Evolutionary conservation across 352 stramenopile species (phyloP), one percentile per base, ranked within the genome.

Genomic region (Phytophthora lateralis): DNA sequence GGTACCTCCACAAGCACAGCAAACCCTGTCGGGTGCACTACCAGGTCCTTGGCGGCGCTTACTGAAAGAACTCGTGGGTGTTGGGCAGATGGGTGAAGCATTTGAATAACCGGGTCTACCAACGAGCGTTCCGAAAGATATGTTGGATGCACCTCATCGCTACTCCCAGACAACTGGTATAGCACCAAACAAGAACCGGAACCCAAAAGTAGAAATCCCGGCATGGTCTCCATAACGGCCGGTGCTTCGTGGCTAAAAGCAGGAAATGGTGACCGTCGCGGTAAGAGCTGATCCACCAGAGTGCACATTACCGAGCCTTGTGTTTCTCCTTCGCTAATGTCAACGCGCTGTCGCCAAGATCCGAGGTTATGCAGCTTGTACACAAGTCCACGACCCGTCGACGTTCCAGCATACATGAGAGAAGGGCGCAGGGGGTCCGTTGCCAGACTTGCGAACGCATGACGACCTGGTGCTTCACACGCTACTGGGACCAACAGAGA

Each of bases 331-430:
- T 71, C 60, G 21, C 21, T 49, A 10, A 15, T 27, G 15, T 62
- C 29, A 18, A 11, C n/a, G 12, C 53, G 55, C 15, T 69, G 39
- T 32, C 55, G 49, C 58, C 48, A 68, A 11, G 46, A 18, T 15
- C 54, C 39, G 21, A 76, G 14, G 26, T 73, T 68, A 32, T 66
- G 60, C 30, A 76, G 32, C 38, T 65, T 72, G 51, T 65, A 76
- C 32, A 76, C 60, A 27, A 73, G 30, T 34, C 29, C 63, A 29
- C 60, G 69, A 4, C 64, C 60, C 30, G 34, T 65, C 26, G 59
- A 71, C 15, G 66, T 63, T 1, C 69, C 69, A 39, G 32, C 51
- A 44, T 69, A 73, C 8, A 76, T 7, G 20, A 71, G 50, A 18
- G 51, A 60, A 2, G 63, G 51, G 9, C 60, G 64, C n/a, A 59